Conservation (phyloP, 1,284 basidiomycete genomes). For the Irpex sp. region DNA sequence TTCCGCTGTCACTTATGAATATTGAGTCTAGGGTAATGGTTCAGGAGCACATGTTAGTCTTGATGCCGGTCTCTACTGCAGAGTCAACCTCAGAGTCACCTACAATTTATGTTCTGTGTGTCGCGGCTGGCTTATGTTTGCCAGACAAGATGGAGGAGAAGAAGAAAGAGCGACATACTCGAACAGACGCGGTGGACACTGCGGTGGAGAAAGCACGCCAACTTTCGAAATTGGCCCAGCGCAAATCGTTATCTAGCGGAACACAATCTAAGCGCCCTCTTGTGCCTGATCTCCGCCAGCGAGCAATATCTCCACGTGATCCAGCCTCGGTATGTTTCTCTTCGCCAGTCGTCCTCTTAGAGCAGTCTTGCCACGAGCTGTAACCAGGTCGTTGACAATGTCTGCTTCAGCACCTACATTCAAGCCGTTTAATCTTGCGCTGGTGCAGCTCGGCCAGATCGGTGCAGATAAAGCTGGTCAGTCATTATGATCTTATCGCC, state of each 20-base stretch:
- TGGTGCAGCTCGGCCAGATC: conserved; percentile 81
- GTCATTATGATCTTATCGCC: background rate
- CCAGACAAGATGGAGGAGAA: background rate
- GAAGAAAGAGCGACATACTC: background rate
- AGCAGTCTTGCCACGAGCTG: background rate
- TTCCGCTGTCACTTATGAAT: background rate
- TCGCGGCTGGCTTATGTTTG: background rate
- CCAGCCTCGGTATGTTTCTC: conserved; percentile 4
- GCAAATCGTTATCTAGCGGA: conserved; percentile 2
- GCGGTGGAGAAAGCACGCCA: background rate
- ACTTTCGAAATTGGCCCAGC: background rate
- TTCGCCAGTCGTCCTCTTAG: conserved; percentile 5
- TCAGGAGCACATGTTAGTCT: background rate
- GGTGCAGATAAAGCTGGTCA: conserved; percentile 57
- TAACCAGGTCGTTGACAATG: conserved; percentile 17
- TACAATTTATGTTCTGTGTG: background rate
- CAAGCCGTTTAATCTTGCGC: conserved; percentile 78
- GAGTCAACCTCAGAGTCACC: background rate
- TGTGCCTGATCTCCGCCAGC: background rate
- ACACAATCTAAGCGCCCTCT: background rate
- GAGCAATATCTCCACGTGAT: background rate
- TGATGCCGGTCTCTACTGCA: background rate
- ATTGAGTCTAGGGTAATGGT: background rate
- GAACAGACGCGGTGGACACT: background rate
- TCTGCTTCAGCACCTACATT: conserved; percentile 37